Percentiles rank a stretch among this genome's conserved stretches.
phyloP scores from a whole-genome alignment of 2,329 filamentous ascomycete genomes.

The Pyrenophora seminiperda region DNA sequence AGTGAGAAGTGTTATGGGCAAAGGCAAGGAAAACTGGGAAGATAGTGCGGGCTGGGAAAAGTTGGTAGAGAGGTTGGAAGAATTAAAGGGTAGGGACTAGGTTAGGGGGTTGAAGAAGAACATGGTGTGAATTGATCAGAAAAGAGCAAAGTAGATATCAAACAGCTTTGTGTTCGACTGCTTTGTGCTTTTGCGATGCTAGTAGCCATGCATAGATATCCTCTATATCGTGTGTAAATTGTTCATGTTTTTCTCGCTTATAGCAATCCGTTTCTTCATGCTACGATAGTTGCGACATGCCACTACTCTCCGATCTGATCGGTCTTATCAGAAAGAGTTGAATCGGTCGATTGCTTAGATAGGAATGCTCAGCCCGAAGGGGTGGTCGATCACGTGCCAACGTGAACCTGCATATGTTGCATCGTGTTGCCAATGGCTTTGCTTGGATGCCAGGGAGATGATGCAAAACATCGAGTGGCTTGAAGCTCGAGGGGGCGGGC shows the following conservation, averaged over 20 bases:
- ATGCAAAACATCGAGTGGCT: not conserved
- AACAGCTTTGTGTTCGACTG: too few relatives aligned
- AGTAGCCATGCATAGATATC: too few relatives aligned
- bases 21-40: slow-evolving; percentile 83
- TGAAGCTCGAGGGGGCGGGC: not conserved
- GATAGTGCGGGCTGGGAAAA: slow-evolving; percentile 70
- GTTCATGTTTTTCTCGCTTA: too few relatives aligned
- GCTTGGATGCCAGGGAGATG: not conserved
- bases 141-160: too few relatives aligned
- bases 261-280: too few relatives aligned
- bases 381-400: not conserved
- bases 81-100: slow-evolving; percentile 45
- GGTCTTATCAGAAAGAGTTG: too few relatives aligned
- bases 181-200: too few relatives aligned
- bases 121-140: not conserved
- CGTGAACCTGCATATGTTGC: not conserved
- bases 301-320: not conserved
- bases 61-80: slow-evolving; percentile 57
- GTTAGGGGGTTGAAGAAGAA: not conserved
- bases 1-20: slow-evolving; percentile 79
- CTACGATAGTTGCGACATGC: not conserved
- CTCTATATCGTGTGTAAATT: too few relatives aligned
- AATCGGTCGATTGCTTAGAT: not conserved
- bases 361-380: not conserved
- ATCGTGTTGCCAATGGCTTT: not conserved